Base-by-base conservation (phyloP, 106 monocot genomes). In the Cymbidium sinense region DNA sequence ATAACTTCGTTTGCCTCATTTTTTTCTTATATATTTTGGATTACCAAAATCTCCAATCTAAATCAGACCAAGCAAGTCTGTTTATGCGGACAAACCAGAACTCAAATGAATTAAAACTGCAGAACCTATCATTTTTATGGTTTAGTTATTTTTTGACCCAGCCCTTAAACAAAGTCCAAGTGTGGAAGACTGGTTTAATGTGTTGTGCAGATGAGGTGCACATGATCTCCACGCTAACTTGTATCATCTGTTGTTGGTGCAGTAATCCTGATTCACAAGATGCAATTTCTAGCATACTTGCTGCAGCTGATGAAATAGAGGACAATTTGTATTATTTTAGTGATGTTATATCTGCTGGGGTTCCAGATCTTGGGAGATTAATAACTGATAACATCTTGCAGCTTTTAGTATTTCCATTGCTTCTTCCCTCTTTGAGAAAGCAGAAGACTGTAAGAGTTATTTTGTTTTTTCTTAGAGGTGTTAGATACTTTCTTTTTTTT, bases 301-400 rank as follows among this genome's bases (percentile, higher is more conserved):
- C 87, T 78, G 81, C 90, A 75, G 84, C 95, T 31, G 98, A 94
- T 82, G 90, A 95, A 76, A 92, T 99, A 74, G 99, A 99, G 79
- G 92, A 99, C 74, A 92, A 72, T 69, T 75, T 99, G 52, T 99
- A 99, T 81, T 99, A 92, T 80, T 90, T 89, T 76, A 99, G 95
- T 89, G 99, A 99, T 86, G 77, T 99, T 70, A 95, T 99, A 81
- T 99, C 99, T 82, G 79, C 99, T 80, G 99, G 95, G 17, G 77
- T 99, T 81, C 95, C 99, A 80, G 95, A 92, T 30, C 79, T 99
- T 23, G 99, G 88, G 54, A 86, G 81, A 81, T 86, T 99, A 73
- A 92, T 99, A 78, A 89, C 90, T 76, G 99, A 99, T 43, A 90
- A 83, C 75, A 81, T 99, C 41, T 80, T 99, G 76, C 84, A 85